Percentiles rank a stretch among this genome's conserved stretches.
These are phyloP conservation scores for Fraxinus greggii DNA, from an alignment of 305 asterid genomes.

Conservation along the genomic window DNA sequence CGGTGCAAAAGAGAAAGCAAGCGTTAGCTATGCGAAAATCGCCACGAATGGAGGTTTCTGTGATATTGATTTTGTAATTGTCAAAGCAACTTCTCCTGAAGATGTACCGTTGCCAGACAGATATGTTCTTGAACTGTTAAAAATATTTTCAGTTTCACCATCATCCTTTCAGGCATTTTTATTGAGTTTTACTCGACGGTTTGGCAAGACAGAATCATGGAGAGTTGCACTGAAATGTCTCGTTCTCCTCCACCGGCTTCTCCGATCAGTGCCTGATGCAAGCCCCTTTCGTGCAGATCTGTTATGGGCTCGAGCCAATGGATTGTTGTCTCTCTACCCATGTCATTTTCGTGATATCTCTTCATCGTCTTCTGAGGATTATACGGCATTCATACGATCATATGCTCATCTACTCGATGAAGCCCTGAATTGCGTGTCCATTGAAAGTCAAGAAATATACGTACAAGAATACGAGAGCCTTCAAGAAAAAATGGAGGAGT, in stretches of 20 bases:
- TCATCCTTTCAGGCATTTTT: slow-evolving; percentile 43
- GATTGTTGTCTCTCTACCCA: slow-evolving; percentile 45
- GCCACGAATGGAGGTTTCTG: slow-evolving; percentile 61
- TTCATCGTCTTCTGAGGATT: slow-evolving; percentile 47
- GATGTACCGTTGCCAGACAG: slow-evolving; percentile 48
- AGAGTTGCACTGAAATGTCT: slow-evolving; percentile 70
- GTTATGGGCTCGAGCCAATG: slow-evolving; percentile 46
- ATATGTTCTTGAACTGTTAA: slow-evolving; percentile 48
- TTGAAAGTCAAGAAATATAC: slow-evolving; percentile 1
- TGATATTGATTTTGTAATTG: slow-evolving; percentile 44
- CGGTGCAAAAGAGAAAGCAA: slow-evolving; percentile 43
- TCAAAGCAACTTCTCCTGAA: slow-evolving; percentile 67
- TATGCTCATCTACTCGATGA: slow-evolving; percentile 68
- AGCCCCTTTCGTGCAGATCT: slow-evolving; percentile 49
- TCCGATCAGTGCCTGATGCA: slow-evolving; percentile 36
- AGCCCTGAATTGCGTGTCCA: slow-evolving; percentile 37
- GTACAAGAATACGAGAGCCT: neutral
- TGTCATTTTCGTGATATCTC: slow-evolving; percentile 54
- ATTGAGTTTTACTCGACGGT: slow-evolving; percentile 40
- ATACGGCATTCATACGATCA: slow-evolving; percentile 50
- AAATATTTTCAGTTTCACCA: slow-evolving; percentile 50
- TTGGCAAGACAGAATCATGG: slow-evolving; percentile 55
- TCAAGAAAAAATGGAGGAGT: slow-evolving; percentile 24
- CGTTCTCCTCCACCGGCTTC: slow-evolving; percentile 66
- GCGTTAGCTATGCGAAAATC: slow-evolving; percentile 58